Evolutionary conservation across 2,329 filamentous ascomycete species (phyloP).

Genomic region (Cladosporium sp.): DNA sequence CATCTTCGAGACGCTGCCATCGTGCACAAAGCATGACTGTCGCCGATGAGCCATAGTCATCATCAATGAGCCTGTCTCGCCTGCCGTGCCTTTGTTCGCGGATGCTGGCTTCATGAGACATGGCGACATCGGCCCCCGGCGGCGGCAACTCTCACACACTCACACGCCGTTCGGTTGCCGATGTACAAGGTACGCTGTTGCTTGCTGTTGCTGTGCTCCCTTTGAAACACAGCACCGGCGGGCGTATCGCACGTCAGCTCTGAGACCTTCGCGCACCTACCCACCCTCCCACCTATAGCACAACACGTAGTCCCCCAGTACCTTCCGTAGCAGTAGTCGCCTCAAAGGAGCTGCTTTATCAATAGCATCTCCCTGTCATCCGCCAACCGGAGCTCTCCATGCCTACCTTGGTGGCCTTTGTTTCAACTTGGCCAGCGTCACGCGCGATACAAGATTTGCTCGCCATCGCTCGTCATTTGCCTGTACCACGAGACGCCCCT

Average conservation of each 20-base stretch:
- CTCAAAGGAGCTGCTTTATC: slow-evolving; percentile 4
- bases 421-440: slow-evolving; percentile 15
- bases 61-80: background rate
- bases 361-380: slow-evolving; percentile 4
- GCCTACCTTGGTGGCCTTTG: background rate
- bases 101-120: slow-evolving; percentile 1
- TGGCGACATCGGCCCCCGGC: slow-evolving; percentile 9
- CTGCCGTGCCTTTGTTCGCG: slow-evolving; percentile 4
- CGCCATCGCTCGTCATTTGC: slow-evolving; percentile 18
- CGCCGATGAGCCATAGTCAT: background rate
- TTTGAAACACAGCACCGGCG: slow-evolving; percentile 13
- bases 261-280: slow-evolving; percentile 1
- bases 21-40: slow-evolving; percentile 3
- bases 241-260: slow-evolving; percentile 15
- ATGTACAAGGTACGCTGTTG: background rate
- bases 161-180: slow-evolving; percentile 5
- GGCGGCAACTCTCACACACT: background rate
- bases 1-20: background rate
- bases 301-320: slow-evolving; percentile 1
- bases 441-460: slow-evolving; percentile 9
- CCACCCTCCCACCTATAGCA: slow-evolving; percentile 9
- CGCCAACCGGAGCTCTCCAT: background rate
- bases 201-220: slow-evolving; percentile 15
- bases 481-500: slow-evolving; percentile 16
- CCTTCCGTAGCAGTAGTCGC: slow-evolving; percentile 1